Percentiles rank a stretch among this genome's conserved stretches.
Conservation (phyloP, 352 stramenopile species). For the Thraustotheca clavata region DNA sequence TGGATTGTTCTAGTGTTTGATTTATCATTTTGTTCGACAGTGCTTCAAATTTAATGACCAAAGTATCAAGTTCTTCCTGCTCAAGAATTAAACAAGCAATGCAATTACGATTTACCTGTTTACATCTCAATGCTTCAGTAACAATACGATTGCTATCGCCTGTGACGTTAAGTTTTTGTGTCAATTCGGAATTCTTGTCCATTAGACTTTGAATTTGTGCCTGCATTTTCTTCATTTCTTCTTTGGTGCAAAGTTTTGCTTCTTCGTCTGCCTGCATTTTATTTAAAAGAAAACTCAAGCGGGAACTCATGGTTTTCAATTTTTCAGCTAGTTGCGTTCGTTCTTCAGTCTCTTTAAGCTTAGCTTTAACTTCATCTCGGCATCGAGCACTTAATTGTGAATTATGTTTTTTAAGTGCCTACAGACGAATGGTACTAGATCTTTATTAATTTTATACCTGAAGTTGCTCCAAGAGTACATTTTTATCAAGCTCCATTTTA, state of each 20-base stretch:
- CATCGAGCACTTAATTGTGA: slow-evolving; percentile 86
- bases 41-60: slow-evolving; percentile 76
- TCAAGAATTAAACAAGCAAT: neutral
- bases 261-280: slow-evolving; percentile 96
- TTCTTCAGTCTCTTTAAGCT: slow-evolving; percentile 88
- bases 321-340: slow-evolving; percentile 92
- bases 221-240: slow-evolving; percentile 93
- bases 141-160: slow-evolving; percentile 91
- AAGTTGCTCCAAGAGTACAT: slow-evolving; percentile 91
- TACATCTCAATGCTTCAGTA: slow-evolving; percentile 80
- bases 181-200: slow-evolving; percentile 83
- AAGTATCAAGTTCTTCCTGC: slow-evolving; percentile 85
- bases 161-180: slow-evolving; percentile 82
- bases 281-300: slow-evolving; percentile 92
- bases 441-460: no score
- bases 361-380: slow-evolving; percentile 90
- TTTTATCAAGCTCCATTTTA: slow-evolving; percentile 92
- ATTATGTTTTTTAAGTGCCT: slow-evolving; percentile 93
- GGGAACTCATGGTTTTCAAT: slow-evolving; percentile 86
- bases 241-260: slow-evolving; percentile 85
- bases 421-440: neutral
- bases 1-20: slow-evolving; percentile 21
- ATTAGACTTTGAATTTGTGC: slow-evolving; percentile 84
- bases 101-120: slow-evolving; percentile 21
- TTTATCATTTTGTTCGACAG: slow-evolving; percentile 62